Conservation (phyloP, 202 grass and related monocot species). For the Cymbopogon flexuosus region DNA sequence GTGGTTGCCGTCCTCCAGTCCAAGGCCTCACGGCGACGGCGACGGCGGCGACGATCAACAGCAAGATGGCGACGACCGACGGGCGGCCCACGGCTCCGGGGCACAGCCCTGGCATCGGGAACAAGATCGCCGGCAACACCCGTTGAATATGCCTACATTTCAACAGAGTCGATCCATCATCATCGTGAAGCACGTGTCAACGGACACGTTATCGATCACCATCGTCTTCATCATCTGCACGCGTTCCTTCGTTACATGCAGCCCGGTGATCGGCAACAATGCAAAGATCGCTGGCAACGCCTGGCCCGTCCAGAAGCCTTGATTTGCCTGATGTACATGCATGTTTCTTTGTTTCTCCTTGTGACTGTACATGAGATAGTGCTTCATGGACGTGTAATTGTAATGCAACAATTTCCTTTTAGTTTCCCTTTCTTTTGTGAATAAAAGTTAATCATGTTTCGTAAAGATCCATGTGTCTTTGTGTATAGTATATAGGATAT, state of each 20-base stretch:
- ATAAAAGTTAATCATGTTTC: too few species aligned
- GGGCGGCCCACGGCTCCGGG: conserved; percentile 51
- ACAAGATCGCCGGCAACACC: conserved; percentile 40
- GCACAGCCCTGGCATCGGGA: conserved; percentile 57
- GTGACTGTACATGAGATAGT: conserved; percentile 3
- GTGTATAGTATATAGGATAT: not conserved
- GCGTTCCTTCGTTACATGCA: not conserved
- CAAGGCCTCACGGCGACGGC: not conserved
- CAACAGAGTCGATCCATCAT: too few species aligned
- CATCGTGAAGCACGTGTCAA: not conserved
- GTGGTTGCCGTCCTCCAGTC: not conserved
- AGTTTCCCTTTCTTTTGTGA: too few species aligned
- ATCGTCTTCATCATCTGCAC: not conserved
- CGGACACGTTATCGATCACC: not conserved
- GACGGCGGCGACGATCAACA: not conserved
- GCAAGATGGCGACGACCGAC: conserved; percentile 28
- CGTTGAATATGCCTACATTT: not conserved
- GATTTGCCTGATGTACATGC: not conserved
- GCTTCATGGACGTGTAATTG: not conserved
- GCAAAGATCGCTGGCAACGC: not conserved
- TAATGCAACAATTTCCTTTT: not conserved
- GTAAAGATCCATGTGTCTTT: too few species aligned
- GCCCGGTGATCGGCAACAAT: not conserved
- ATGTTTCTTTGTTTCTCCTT: not conserved
- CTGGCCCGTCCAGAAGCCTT: not conserved